Base-by-base conservation (phyloP, 2,329 filamentous ascomycete genomes). In the Diplodia sapinea region DNA sequence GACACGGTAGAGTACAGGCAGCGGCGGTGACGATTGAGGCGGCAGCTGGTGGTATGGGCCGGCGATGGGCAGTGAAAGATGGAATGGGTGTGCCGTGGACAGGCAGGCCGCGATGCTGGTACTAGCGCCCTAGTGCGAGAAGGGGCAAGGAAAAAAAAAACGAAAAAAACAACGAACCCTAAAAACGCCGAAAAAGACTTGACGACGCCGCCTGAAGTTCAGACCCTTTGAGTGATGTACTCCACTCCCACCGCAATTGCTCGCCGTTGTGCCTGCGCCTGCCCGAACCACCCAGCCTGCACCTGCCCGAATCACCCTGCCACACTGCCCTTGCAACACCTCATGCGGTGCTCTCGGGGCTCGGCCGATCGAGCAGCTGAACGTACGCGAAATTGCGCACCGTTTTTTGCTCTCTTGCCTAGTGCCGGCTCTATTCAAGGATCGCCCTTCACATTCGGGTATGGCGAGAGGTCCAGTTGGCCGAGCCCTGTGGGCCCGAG, bases 281-380 rank as follows among this genome's bases (percentile, higher is more conserved):
- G 36, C 36, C 56, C 9, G 56, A 26, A 26, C 26, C 26, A 26
- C 26, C 26, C 26, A 26, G 54, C 56, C 55, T 33, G 38, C 26
- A 8, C 23, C 26, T 33, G 56, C 23, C 23, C 56, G 4, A 9
- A 63, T 51, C 43, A 51, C 59, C 43, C 29, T 26, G 52, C 52
- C 9, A 17, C 29, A 6, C 52, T 20, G 52, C 36, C 47, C 43
- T 63, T 26, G 59, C 59, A 51, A 43, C 15, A 26, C 26, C 26
- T 26, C 26, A 26, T 26, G 26, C 26, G 33, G 20, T 23, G 17
- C 31, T 31, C 2, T 33, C 54, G 23, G 56, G 40, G 40, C 47
- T 50, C 59, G 59, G 59, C 59, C 43, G 59, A 63, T 63, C 57
- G 26, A 31, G 20, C 50, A 52, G 23, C 50, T 52, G 50, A 52